These are phyloP conservation scores for Fusarium subglutinans DNA, from an alignment of 2,329 filamentous ascomycete species.

Conservation along the genomic window DNA sequence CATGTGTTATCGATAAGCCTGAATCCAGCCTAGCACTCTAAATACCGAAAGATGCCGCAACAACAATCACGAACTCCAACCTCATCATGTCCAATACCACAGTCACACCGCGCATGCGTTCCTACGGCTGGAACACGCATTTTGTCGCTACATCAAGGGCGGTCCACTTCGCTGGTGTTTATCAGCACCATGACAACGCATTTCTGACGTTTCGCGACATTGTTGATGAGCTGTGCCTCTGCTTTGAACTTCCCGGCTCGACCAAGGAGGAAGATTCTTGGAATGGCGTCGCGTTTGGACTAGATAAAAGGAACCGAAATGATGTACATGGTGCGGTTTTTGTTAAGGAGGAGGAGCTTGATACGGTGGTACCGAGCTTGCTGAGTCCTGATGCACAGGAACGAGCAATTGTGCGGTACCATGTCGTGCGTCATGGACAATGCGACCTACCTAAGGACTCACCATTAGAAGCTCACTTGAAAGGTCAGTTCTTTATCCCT, in stretches of 20 bases:
- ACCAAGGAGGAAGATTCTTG: background rate
- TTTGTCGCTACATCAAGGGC: background rate
- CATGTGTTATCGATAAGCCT: no score
- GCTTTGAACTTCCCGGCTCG: constrained; percentile 14
- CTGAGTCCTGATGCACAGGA: background rate
- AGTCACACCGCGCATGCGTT: background rate
- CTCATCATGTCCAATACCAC: no score
- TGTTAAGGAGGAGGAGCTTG: background rate
- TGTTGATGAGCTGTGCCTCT: constrained; percentile 25
- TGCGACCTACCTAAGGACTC: background rate
- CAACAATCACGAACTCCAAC: no score
- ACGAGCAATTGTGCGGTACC: background rate
- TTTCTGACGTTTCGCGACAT: constrained; percentile 24
- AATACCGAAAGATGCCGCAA: no score
- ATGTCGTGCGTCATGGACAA: background rate
- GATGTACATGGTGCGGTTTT: background rate
- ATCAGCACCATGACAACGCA: background rate
- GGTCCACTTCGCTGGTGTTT: constrained; percentile 3
- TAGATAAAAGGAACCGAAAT: background rate
- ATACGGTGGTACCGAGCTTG: background rate
- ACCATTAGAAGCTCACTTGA: background rate
- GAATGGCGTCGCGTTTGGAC: constrained; percentile 5
- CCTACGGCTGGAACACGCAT: background rate
- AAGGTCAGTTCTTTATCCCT: background rate
- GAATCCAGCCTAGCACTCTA: no score